Conservation (phyloP, 2,329 filamentous ascomycete genomes). For the Colletotrichum sp. region DNA sequence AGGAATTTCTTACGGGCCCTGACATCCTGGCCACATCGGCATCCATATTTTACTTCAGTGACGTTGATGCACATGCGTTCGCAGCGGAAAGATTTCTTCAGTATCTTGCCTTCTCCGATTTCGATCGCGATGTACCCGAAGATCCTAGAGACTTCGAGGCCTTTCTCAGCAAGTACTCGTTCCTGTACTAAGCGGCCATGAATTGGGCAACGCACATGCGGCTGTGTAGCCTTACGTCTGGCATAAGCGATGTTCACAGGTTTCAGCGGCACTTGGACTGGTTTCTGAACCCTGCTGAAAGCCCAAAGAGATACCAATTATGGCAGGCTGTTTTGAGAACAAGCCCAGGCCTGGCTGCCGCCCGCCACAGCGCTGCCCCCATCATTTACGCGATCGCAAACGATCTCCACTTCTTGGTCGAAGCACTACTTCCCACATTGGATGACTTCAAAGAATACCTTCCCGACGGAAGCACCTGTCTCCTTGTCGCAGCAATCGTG, state of each 20-base stretch:
- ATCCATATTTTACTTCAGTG: neutral
- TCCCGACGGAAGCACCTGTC: neutral
- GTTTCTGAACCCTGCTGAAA: neutral
- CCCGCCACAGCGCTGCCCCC: accelerated
- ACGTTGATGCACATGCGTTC: neutral
- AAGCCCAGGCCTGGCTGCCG: accelerated
- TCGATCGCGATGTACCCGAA: neutral
- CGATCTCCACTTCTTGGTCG: neutral
- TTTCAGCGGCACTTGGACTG: accelerated
- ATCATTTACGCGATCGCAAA: accelerated
- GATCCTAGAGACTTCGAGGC: accelerated
- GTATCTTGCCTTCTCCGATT: neutral
- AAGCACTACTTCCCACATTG: accelerated
- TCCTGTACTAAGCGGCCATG: accelerated
- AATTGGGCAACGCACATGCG: neutral
- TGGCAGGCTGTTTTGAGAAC: neutral
- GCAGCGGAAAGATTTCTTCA: neutral
- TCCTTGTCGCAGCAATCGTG: accelerated
- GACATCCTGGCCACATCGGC: neutral
- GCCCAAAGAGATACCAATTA: accelerated
- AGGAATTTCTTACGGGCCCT: accelerated
- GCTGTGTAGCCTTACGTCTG: neutral
- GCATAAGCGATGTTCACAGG: accelerated
- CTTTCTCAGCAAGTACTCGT: accelerated
- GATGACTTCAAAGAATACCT: accelerated